Conservation (phyloP, 257 asterid genomes). For the Hygrophila difformis region DNA sequence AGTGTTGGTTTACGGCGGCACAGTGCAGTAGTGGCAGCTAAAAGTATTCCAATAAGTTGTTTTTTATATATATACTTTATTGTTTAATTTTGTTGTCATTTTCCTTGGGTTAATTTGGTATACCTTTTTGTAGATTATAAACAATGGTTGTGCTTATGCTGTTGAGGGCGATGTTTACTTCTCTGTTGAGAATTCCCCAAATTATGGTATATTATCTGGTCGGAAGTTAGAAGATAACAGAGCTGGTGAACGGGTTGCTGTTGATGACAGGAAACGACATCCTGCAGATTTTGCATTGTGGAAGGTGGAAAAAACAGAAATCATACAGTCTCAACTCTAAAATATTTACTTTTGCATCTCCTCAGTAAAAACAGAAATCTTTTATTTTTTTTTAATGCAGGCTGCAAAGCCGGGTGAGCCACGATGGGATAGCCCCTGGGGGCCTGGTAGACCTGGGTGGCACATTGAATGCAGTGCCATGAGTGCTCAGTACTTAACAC, state of each 20-base stretch:
- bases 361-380: neutral
- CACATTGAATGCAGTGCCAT: conserved; percentile 97
- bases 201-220: conserved; percentile 66
- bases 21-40: neutral
- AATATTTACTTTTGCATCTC: neutral
- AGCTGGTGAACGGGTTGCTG: conserved; percentile 71
- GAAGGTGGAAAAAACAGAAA: conserved; percentile 46
- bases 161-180: conserved; percentile 64
- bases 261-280: conserved; percentile 65
- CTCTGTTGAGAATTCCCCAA: conserved; percentile 53
- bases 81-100: neutral
- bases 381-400: conserved; percentile 14
- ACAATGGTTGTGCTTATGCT: conserved; percentile 49
- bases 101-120: neutral
- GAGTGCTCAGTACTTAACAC: conserved; percentile 80
- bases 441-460: conserved; percentile 97
- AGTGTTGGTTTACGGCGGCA: neutral
- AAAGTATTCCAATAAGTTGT: too few relatives aligned
- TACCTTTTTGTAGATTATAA: conserved; percentile 38
- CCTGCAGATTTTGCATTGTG: conserved; percentile 89
- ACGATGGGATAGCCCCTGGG: conserved; percentile 91
- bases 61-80: neutral
- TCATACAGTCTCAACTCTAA: neutral
- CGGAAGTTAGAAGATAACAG: conserved; percentile 69
- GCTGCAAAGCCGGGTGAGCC: conserved; percentile 88